phyloP scores from a whole-genome alignment of 495 filamentous ascomycete species.

The Choiromyces venosus region DNA sequence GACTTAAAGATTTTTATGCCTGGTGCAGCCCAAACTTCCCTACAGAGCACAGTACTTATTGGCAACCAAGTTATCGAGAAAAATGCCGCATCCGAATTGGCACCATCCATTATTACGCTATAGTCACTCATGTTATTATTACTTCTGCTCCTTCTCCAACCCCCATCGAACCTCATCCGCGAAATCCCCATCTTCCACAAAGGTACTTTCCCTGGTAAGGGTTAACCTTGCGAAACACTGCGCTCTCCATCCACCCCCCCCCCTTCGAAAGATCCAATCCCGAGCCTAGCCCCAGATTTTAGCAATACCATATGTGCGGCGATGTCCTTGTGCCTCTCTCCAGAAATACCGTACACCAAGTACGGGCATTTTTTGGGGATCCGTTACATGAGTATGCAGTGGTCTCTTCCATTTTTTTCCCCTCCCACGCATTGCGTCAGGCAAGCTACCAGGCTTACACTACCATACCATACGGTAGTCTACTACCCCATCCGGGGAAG shows the following conservation, averaged over 20 bases:
- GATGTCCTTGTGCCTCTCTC: background rate
- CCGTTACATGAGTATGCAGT: background rate
- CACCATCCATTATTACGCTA: conserved; percentile 3
- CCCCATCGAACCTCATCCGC: background rate
- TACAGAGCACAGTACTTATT: background rate
- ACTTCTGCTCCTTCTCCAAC: background rate
- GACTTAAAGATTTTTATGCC: background rate
- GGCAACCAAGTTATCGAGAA: background rate
- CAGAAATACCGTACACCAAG: background rate
- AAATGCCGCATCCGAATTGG: background rate
- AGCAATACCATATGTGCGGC: background rate
- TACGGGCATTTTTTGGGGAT: background rate
- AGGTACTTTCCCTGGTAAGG: background rate
- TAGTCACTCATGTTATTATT: background rate
- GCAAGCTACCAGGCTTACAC: background rate
- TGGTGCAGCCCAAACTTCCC: background rate
- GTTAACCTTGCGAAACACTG: background rate
- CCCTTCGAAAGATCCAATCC: background rate
- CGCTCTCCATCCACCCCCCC: background rate
- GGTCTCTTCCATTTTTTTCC: background rate
- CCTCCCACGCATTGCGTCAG: background rate
- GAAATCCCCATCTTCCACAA: background rate
- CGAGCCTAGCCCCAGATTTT: background rate
- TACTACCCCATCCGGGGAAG: background rate
- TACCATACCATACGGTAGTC: no score